phyloP scores from a whole-genome alignment of 2,329 filamentous ascomycete genomes.

The Apiospora saccharicola region DNA sequence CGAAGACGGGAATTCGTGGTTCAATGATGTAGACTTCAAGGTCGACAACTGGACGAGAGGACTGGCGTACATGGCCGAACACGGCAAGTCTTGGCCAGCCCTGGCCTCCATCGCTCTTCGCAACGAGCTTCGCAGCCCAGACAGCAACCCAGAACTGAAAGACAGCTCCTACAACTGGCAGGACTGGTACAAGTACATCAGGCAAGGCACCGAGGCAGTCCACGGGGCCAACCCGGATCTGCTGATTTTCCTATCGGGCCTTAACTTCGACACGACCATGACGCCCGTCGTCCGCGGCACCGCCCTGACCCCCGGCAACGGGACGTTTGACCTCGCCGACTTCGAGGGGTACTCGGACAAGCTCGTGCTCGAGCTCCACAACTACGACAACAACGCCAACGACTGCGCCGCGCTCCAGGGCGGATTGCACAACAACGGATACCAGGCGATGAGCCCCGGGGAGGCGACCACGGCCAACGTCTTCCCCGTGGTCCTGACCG shows the following conservation, averaged over 20 bases:
- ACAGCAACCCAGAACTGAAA: constrained; percentile 43
- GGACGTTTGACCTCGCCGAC: constrained; percentile 51
- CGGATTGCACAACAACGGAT: constrained; percentile 59
- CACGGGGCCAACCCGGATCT: constrained; percentile 58
- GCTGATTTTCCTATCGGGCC: constrained; percentile 66
- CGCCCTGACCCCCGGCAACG: constrained; percentile 54
- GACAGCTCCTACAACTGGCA: constrained; percentile 61
- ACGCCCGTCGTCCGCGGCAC: constrained; percentile 58
- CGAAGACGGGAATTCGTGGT: constrained; percentile 66
- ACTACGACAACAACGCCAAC: constrained; percentile 60
- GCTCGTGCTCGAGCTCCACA: constrained; percentile 67
- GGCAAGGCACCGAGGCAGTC: constrained; percentile 57
- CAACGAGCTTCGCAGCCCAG: constrained; percentile 60
- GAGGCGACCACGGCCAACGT: constrained; percentile 47
- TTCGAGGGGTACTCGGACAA: constrained; percentile 61
- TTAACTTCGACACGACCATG: constrained; percentile 64
- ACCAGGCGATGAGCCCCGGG: constrained; percentile 55
- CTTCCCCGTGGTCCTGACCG: constrained; percentile 60
- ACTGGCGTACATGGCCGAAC: constrained; percentile 64
- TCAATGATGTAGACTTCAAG: constrained; percentile 66
- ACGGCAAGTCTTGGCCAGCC: constrained; percentile 57
- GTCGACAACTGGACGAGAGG: constrained; percentile 67
- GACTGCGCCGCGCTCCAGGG: constrained; percentile 55
- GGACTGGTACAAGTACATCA: constrained; percentile 60
- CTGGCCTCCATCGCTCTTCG: constrained; percentile 59